Evolutionary conservation across 2,329 filamentous ascomycete species (phyloP).

Genomic region (Tolypocladium ophioglossoides): DNA sequence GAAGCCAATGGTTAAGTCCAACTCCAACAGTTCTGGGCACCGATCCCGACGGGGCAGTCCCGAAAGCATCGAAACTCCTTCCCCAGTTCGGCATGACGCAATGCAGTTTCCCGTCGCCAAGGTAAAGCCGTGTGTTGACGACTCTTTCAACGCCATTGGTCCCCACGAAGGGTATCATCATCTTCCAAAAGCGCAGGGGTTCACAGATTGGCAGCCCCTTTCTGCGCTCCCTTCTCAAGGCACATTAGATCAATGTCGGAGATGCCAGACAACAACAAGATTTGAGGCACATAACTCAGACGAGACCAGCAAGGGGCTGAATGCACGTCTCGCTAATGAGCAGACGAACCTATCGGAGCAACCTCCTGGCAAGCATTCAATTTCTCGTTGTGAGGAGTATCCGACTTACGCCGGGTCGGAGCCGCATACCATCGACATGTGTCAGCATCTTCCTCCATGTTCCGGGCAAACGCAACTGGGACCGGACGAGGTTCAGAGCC

Average conservation of each 20-base stretch:
- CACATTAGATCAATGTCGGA: neutral
- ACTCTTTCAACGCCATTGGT: neutral
- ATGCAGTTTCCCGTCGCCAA: neutral
- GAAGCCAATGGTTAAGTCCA: neutral
- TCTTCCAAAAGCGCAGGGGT: slow-evolving; percentile 4
- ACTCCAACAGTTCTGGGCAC: neutral
- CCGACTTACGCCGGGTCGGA: neutral
- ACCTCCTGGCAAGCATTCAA: neutral
- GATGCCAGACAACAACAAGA: neutral
- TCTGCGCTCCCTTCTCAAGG: slow-evolving; percentile 1
- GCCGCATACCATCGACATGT: neutral
- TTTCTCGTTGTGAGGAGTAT: neutral
- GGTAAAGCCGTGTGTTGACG: slow-evolving; percentile 2
- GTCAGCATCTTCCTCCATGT: neutral
- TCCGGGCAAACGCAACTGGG: neutral
- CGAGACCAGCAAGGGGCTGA: too few relatives aligned
- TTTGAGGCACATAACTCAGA: neutral
- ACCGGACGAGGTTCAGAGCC: neutral
- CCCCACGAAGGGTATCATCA: slow-evolving; percentile 7
- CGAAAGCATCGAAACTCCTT: neutral
- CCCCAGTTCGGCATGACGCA: neutral
- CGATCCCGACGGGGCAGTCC: neutral
- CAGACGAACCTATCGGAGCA: neutral
- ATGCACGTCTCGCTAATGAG: neutral
- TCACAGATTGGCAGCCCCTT: neutral